Evolutionary conservation across 371 early-diverging fungal genomes (phyloP), one percentile per base, ranked within the genome.

Genomic region (Haplosporangium sp.): DNA sequence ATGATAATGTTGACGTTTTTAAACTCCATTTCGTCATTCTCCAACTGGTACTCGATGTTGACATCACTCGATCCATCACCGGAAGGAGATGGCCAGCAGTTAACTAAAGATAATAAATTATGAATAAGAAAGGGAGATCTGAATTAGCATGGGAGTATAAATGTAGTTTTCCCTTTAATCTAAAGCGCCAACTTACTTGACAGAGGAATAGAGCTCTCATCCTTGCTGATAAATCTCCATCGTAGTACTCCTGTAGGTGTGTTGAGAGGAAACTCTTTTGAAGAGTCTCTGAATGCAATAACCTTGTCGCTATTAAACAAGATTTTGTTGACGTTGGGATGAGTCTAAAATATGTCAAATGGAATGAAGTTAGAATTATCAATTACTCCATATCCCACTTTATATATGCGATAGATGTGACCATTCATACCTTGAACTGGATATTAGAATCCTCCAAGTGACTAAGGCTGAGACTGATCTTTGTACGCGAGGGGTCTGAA

Each of bases 21-120:
- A 19, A 98, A 87, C 74, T 90, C 93, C 63, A 96, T 87, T 39
- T 87, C 86, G 40, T 89, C 84, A 61, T 87, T 86, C 73, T 91
- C 93, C 69, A 97, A 86, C 82, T 96, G 97, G 76, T 96, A 98
- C 84, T 98, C 99, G 60, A 97, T 93, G 74, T 94, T 97, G 20
- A 97, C 97, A 82, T 96, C 97, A 63, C 92, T 92, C 2, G 90
- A 86, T 2, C 98, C 98, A 72, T 89, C 90, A 55, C 93, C 96
- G 40, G 93, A 87, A 35, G 96, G 96, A 37, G 97, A 94, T 17
- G 98, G 97, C 99, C 99, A 98, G 88, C 97, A 98, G 84, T 94
- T 98, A 84, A 96, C 93, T 93, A 85, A 40, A 1, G 59, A 59
- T 37, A 27, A 27, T 27, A 17, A 11, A 39, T n/a, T n/a, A 15